Base-by-base conservation (phyloP, 73 alveolate genomes). In the Paramecium biaurelia region DNA sequence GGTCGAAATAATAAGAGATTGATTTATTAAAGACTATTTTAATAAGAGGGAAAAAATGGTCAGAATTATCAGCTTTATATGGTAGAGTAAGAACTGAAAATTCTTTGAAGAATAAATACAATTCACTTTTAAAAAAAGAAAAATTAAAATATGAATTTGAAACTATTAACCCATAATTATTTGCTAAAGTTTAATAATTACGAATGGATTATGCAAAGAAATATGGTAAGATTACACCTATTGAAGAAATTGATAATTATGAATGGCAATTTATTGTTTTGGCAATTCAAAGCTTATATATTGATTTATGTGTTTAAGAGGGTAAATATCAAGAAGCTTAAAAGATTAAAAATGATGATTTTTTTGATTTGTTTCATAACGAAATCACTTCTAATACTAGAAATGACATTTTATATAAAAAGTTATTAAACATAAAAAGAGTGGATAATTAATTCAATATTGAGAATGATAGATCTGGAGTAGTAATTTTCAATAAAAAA, bases 191-290 rank as follows among this genome's bases (percentile, higher is more conserved):
- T 6, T 24, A 79, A 20, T 5, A 79, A 34, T 47, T 79, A 45
- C n/a, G 90, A 45, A 41, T 42, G 90, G 90, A 79, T 45, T 79
- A 79, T 79, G 90, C 90, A 30, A 79, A 43, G 9, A 79, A 79
- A 14, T 79, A 43, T 79, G 90, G 90, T 18, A 79, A 79, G 8
- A 79, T 79, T 42, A 79, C 90, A 8, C 90, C 90, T 1, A 79
- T 79, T 14, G 90, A 79, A 47, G 90, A 79, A 79, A 79, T 79
- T 11, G 90, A 79, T 45, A 79, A 79, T 45, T 79, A 79, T 45
- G 90, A 79, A 79, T 79, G 90, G 90, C 76, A 79, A 79, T 79
- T 79, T 47, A 79, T 79, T 43, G 90, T 79, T 43, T 47, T 79
- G 12, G 90, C 90, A 1, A 79, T 79, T 1, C 32, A 79, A 47